Percentiles rank a stretch among this genome's conserved stretches.
phyloP scores from a whole-genome alignment of 2,329 filamentous ascomycete species.

The Ophiostoma sp. region DNA sequence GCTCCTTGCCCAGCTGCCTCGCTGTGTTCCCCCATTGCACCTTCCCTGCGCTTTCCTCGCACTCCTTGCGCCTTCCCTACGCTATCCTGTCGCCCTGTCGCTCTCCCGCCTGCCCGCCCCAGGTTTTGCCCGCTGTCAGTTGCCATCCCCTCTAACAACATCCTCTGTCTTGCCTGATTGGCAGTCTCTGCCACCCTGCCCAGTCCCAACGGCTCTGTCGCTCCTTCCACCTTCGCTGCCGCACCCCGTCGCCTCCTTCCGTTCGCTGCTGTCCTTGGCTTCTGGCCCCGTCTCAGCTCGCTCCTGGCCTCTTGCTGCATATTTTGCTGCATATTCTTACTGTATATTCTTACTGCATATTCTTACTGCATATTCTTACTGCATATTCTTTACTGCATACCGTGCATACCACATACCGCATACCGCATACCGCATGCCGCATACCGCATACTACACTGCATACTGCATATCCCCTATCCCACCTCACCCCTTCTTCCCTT shows the following conservation, averaged over 20 bases:
- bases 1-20: neutral
- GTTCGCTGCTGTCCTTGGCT: conserved; percentile 4
- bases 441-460: neutral
- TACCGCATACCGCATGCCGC: neutral
- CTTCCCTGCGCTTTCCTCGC: neutral
- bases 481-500: conserved; percentile 6
- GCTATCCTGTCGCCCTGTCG: neutral
- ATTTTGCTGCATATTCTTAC: too few relatives aligned
- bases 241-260: neutral
- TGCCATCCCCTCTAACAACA: neutral
- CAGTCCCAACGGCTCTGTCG: neutral
- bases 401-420: neutral
- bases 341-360: too few relatives aligned
- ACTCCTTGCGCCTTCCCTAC: neutral
- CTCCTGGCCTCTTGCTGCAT: conserved; percentile 9
- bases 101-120: neutral
- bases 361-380: too few relatives aligned
- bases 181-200: too few relatives aligned
- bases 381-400: conserved; percentile 3
- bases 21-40: neutral
- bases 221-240: neutral
- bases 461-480: conserved; percentile 3
- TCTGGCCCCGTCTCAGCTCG: conserved; percentile 9
- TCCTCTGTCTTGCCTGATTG: neutral
- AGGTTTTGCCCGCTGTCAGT: neutral